Conservation (phyloP, 352 stramenopile species). For the Pythium sp. region DNA sequence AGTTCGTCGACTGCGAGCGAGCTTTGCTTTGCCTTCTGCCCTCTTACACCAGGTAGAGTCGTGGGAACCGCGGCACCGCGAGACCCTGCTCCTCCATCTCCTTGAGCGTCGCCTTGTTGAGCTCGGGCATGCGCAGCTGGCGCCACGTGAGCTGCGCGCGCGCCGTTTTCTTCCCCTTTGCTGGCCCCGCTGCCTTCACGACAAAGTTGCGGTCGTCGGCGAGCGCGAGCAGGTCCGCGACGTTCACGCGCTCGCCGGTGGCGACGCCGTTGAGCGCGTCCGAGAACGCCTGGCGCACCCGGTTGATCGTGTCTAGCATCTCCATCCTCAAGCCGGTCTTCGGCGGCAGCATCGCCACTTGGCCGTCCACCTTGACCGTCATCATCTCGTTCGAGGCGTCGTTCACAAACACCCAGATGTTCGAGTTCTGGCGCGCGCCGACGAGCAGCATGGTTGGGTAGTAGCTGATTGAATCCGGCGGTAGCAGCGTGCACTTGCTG, state of each 20-base stretch:
- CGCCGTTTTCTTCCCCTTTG: slow-evolving; percentile 30
- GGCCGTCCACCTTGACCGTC: slow-evolving; percentile 57
- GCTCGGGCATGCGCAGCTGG: slow-evolving; percentile 39
- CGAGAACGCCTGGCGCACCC: slow-evolving; percentile 52
- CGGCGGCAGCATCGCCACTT: slow-evolving; percentile 42
- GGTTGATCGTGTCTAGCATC: slow-evolving; percentile 44
- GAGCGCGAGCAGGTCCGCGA: slow-evolving; percentile 36
- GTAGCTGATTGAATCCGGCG: slow-evolving; percentile 51
- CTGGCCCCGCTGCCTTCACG: slow-evolving; percentile 22
- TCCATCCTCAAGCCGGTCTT: slow-evolving; percentile 45
- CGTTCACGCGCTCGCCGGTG: slow-evolving; percentile 26
- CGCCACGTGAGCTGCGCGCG: slow-evolving; percentile 39
- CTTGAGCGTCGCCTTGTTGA: slow-evolving; percentile 19
- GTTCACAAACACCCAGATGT: slow-evolving; percentile 73
- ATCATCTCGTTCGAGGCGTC: slow-evolving; percentile 43
- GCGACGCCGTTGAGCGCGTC: slow-evolving; percentile 40
- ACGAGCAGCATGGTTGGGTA: slow-evolving; percentile 59
- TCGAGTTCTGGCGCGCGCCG: slow-evolving; percentile 35
- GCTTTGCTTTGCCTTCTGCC: no score
- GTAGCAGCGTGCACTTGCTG: slow-evolving; percentile 74
- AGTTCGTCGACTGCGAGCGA: no score
- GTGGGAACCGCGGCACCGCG: slow-evolving; percentile 31
- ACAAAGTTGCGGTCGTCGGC: slow-evolving; percentile 46
- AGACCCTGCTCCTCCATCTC: slow-evolving; percentile 24
- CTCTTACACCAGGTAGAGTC: background rate